Percentiles rank a stretch among this genome's conserved stretches.
phyloP scores from a whole-genome alignment of 2,329 filamentous ascomycete genomes.

The Chlorencoelia australis region DNA sequence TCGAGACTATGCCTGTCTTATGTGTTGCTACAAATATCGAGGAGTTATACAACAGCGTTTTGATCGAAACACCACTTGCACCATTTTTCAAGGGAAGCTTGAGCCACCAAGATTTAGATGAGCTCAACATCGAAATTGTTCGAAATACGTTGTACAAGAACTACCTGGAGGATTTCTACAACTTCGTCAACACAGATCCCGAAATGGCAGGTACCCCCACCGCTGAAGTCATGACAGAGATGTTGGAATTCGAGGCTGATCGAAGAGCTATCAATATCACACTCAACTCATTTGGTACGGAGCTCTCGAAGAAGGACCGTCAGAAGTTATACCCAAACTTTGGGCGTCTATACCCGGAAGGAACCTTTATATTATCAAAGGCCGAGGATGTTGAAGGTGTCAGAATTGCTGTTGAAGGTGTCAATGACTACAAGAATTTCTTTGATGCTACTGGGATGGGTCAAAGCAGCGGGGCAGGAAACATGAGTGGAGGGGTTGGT shows the following conservation, averaged over 20 bases:
- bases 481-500: constrained; percentile 72
- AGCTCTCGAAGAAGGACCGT: constrained; percentile 84
- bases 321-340: constrained; percentile 95
- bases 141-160: constrained; percentile 99
- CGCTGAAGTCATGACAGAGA: constrained; percentile 88
- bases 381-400: constrained; percentile 95
- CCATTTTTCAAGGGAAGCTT: constrained; percentile 96
- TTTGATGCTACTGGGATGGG: constrained; percentile 85
- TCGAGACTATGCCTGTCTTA: constrained; percentile 96
- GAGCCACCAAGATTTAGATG: constrained; percentile 92
- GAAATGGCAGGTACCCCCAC: constrained; percentile 85
- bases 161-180: constrained; percentile 95
- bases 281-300: constrained; percentile 95
- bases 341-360: constrained; percentile 85
- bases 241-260: constrained; percentile 94
- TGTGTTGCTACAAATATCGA: constrained; percentile 98
- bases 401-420: constrained; percentile 82
- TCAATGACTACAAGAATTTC: constrained; percentile 89
- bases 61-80: constrained; percentile 92
- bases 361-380: constrained; percentile 85
- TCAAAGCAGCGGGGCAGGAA: constrained; percentile 63
- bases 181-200: constrained; percentile 82
- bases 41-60: constrained; percentile 94
- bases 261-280: constrained; percentile 97
- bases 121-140: constrained; percentile 98